Evolutionary conservation across 2,329 filamentous ascomycete genomes (phyloP).

Genomic region (Geoglossum cookeanum): DNA sequence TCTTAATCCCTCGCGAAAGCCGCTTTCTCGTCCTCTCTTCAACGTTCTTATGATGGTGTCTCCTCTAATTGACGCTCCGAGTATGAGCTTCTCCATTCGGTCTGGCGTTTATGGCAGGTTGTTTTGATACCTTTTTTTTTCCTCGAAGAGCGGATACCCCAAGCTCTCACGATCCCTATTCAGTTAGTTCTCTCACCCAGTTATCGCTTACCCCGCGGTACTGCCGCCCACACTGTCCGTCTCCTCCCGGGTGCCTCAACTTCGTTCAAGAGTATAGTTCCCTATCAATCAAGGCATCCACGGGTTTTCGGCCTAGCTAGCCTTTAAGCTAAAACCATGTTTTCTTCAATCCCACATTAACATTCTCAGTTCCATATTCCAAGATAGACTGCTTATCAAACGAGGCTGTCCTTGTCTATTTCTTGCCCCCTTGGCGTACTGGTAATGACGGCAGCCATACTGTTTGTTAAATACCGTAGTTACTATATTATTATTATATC

Average conservation of each 20-base stretch:
- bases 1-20: background rate
- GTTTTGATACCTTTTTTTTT: background rate
- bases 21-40: background rate
- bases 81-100: background rate
- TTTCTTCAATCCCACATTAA: background rate
- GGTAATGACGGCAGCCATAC: background rate
- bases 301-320: background rate
- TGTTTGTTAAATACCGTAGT: background rate
- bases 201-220: background rate
- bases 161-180: background rate
- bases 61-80: background rate
- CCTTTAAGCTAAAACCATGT: background rate
- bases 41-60: slow-evolving; percentile 2
- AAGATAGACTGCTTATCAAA: background rate
- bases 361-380: background rate
- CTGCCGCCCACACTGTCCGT: background rate
- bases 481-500: background rate
- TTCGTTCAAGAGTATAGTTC: background rate
- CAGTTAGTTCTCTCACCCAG: background rate
- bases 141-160: background rate
- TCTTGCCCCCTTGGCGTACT: background rate
- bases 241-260: too few relatives aligned
- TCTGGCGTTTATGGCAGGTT: background rate
- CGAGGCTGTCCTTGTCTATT: background rate
- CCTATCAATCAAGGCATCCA: background rate